Conservation (phyloP, 2,329 filamentous ascomycete genomes). For the Colletotrichum eleusines region DNA sequence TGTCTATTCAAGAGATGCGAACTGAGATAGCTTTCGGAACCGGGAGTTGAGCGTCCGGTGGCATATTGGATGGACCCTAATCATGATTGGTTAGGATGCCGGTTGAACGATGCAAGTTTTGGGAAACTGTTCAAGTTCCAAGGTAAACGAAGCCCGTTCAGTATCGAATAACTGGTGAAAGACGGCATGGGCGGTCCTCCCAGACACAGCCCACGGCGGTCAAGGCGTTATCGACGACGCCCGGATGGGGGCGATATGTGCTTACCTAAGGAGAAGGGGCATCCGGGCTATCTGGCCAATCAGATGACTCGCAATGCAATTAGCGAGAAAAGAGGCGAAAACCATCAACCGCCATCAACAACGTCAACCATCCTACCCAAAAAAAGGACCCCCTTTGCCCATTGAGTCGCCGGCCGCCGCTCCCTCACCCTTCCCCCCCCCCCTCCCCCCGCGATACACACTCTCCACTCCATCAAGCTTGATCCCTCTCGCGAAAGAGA, state of each 20-base stretch:
- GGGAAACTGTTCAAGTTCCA: background rate
- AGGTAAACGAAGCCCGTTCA: background rate
- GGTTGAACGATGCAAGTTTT: background rate
- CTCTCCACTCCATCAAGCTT: conserved; percentile 30
- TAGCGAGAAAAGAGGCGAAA: conserved; percentile 40
- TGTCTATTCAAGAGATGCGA: no score
- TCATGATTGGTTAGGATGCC: no score
- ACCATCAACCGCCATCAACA: conserved; percentile 33
- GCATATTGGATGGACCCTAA: background rate
- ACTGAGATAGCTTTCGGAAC: background rate
- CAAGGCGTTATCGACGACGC: background rate
- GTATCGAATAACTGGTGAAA: background rate
- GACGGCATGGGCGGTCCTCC: background rate
- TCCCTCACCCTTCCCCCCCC: background rate
- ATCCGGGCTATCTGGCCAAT: conserved; percentile 30
- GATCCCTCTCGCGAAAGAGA: conserved; percentile 8
- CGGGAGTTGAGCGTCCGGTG: background rate
- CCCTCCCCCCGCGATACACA: conserved; percentile 18
- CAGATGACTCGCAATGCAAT: conserved; percentile 29
- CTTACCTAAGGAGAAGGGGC: conserved; percentile 33
- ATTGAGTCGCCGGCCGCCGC: conserved; percentile 28
- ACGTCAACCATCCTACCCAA: conserved; percentile 32
- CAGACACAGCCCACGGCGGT: background rate
- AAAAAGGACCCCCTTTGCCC: conserved; percentile 24
- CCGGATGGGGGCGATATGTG: conserved; percentile 11